Evolutionary conservation across 2,329 filamentous ascomycete genomes (phyloP).

Genomic region (Ophiostoma sp.): DNA sequence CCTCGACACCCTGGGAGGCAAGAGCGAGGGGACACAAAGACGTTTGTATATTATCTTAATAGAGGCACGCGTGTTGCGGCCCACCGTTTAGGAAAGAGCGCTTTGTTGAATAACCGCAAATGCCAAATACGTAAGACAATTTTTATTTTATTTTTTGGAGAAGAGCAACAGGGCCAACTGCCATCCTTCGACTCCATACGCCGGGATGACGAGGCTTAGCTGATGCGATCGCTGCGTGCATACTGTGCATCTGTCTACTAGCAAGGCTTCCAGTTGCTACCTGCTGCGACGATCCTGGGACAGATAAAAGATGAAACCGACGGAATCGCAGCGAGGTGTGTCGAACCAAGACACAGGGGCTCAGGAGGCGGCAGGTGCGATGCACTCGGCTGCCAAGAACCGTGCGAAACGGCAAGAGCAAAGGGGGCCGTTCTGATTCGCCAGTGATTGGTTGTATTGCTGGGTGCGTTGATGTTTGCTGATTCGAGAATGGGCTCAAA

Average conservation of each 20-base stretch:
- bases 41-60: no score
- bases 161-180: neutral
- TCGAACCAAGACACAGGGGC: slow-evolving; percentile 21
- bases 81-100: neutral
- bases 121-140: neutral
- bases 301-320: slow-evolving; percentile 21
- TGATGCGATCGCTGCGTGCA: neutral
- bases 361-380: slow-evolving; percentile 18
- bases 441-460: no score
- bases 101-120: neutral
- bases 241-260: neutral
- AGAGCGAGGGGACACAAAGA: neutral
- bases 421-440: slow-evolving; percentile 1
- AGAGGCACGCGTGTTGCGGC: slow-evolving; percentile 4
- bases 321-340: slow-evolving; percentile 13
- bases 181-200: no score
- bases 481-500: neutral
- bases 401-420: neutral
- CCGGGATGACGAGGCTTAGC: neutral
- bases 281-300: slow-evolving; percentile 14
- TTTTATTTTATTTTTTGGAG: neutral
- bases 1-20: neutral
- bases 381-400: slow-evolving; percentile 12
- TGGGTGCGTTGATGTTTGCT: neutral
- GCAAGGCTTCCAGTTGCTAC: neutral